A percentile compares a stretch with the other conserved stretches of the same genome.
These are phyloP conservation scores for Adansonia rubrostipa DNA, from an alignment of 441 rosid genomes.

Conservation along the genomic window DNA sequence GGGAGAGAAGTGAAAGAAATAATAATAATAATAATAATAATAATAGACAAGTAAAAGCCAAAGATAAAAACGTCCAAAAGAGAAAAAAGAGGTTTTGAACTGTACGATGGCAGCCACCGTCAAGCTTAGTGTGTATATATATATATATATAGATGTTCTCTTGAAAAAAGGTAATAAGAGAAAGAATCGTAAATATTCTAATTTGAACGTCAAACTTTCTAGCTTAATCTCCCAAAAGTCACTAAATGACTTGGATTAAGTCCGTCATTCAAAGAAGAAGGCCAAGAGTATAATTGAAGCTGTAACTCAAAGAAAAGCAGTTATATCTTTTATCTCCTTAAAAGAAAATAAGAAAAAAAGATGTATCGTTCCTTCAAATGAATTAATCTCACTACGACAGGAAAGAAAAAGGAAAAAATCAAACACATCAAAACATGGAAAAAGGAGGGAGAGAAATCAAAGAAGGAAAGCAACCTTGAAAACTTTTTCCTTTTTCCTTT, in stretches of 20 bases:
- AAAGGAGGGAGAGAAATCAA: not conserved
- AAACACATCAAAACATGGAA: not conserved
- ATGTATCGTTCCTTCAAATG: not conserved
- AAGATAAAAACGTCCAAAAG: not conserved
- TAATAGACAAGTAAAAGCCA: not conserved
- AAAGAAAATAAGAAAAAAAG: not conserved
- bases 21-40: not conserved
- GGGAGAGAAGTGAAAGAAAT: not conserved
- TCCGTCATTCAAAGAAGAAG: too few relatives aligned
- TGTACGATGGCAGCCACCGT: not conserved
- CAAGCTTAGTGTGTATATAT: not conserved
- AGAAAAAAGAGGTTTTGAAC: not conserved
- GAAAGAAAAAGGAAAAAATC: not conserved
- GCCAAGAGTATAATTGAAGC: not conserved
- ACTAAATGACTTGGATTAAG: too few relatives aligned
- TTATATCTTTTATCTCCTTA: not conserved
- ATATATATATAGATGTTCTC: too few relatives aligned
- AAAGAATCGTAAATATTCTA: too few relatives aligned
- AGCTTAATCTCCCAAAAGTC: too few relatives aligned
- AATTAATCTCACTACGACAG: not conserved
- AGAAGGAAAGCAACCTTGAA: constrained; percentile 19
- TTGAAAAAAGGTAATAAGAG: too few relatives aligned
- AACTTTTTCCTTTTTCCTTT: constrained; percentile 17
- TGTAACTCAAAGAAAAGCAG: not conserved
- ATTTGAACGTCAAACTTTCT: too few relatives aligned